Evolutionary conservation across 1,139 yeast genomes (phyloP).

Genomic region (Sugiyamaella grinbergsii): DNA sequence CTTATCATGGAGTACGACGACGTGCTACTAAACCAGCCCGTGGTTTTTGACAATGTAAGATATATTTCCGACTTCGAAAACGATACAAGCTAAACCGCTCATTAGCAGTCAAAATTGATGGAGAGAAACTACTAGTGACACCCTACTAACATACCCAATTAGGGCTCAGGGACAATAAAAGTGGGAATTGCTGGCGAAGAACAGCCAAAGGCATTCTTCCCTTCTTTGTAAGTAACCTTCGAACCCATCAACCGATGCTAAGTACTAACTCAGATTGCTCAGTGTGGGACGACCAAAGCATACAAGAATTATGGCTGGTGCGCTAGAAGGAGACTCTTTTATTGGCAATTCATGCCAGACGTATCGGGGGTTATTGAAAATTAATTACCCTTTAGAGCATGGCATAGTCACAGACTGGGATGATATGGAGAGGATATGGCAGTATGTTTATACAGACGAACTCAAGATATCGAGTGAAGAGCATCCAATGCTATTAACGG

Average conservation of each 20-base stretch:
- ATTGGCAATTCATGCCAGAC: conserved; percentile 76
- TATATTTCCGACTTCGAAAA: background rate
- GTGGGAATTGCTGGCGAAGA: conserved; percentile 96
- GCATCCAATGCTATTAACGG: conserved; percentile 86
- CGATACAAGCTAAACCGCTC: background rate
- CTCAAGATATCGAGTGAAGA: conserved; percentile 75
- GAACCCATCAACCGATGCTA: background rate
- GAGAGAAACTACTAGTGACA: background rate
- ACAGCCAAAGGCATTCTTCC: conserved; percentile 61
- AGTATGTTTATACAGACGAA: conserved; percentile 59
- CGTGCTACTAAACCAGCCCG: conserved; percentile 70
- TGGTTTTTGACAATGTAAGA: conserved; percentile 74
- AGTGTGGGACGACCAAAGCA: conserved; percentile 84
- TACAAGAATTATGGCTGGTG: conserved; percentile 81
- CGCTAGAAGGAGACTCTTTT: conserved; percentile 62
- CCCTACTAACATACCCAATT: conserved; percentile 8
- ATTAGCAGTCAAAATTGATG: background rate
- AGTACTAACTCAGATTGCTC: background rate
- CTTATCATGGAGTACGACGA: conserved; percentile 42
- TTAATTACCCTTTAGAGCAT: conserved; percentile 74
- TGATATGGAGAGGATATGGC: conserved; percentile 81
- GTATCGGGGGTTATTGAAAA: conserved; percentile 68
- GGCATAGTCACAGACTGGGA: conserved; percentile 87
- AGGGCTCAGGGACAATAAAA: conserved; percentile 84
- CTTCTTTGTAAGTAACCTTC: conserved; percentile 45